phyloP scores from a whole-genome alignment of 768 basidiomycete species.

The Mycena capillaripes region DNA sequence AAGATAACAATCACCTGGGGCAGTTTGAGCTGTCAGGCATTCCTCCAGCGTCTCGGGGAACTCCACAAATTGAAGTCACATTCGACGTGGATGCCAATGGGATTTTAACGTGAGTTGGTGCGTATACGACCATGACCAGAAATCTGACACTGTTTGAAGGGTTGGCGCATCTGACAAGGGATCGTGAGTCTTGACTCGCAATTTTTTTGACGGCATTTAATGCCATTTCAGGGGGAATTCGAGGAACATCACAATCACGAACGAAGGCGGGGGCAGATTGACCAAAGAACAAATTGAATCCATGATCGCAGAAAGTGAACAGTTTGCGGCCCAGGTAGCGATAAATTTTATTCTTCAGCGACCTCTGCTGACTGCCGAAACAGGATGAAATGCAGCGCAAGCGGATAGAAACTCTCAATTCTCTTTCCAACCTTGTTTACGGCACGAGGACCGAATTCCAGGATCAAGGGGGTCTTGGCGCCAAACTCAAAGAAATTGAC shows the following conservation, averaged over 20 bases:
- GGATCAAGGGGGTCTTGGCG: conserved; percentile 81
- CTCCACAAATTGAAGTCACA: conserved; percentile 92
- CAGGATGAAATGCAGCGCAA: conserved; percentile 62
- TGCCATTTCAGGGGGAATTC: conserved; percentile 72
- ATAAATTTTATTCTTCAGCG: conserved; percentile 46
- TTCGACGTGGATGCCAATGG: conserved; percentile 92
- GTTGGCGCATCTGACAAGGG: conserved; percentile 80
- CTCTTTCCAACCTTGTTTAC: conserved; percentile 72
- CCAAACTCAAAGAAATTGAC: conserved; percentile 71
- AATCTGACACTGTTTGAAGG: conserved; percentile 48
- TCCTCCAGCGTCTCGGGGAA: conserved; percentile 89
- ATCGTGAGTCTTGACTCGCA: conserved; percentile 57
- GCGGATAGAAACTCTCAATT: conserved; percentile 73
- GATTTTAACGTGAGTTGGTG: conserved; percentile 82
- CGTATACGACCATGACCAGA: conserved; percentile 51
- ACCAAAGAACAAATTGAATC: conserved; percentile 68
- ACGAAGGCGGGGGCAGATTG: conserved; percentile 72
- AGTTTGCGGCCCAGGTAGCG: conserved; percentile 54
- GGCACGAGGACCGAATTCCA: conserved; percentile 77
- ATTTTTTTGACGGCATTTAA: neutral
- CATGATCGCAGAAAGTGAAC: conserved; percentile 69
- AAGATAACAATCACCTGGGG: conserved; percentile 92
- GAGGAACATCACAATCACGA: conserved; percentile 82
- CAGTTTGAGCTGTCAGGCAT: conserved; percentile 94
- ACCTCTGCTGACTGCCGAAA: conserved; percentile 52